Evolutionary conservation across 192 early-diverging fungal genomes (phyloP), one percentile per base, ranked within the genome.

Genomic region (Allomyces javanicus): DNA sequence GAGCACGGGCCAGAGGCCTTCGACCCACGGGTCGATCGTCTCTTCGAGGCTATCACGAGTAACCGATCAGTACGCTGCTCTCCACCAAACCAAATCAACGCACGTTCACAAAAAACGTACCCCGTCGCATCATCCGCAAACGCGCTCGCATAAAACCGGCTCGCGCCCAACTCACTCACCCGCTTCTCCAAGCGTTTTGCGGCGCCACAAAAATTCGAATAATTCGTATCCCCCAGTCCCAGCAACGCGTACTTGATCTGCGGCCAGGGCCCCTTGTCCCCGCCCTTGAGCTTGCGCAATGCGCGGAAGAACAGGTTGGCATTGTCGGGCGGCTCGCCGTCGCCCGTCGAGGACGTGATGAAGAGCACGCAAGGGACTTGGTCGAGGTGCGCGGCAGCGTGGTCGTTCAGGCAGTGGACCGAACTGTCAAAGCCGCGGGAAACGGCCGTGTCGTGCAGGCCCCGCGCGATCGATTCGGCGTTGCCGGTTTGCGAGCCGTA

Each of bases 321-420:
- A 77, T 97, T 97, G 73, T 97, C 94, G 9, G 94, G 94, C 55
- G 91, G 88, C 72, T 97, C 94, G 40, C 94, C 94, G 71, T 97
- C 94, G 10, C 94, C 94, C 0, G 94, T 97, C 9, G 90, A 95
- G 0, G 92, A 93, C 23, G 87, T 79, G 0, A 97, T 86, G 71
- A 94, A 81, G 64, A 97, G 82, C 6, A 62, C 25, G 24, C 10
- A 17, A 7, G 24, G 69, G 9, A 11, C 25, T 17, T 62, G 61
- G 19, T 67, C 22, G 40, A 58, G 22, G 21, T 25, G 12, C 19
- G 70, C 69, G 21, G 78, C 66, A 4, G 82, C 82, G 75, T 83
- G 79, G 70, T 92, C 88, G 69, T 96, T 84, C 61, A 91, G 76
- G 0, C 83, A 79, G 64, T 77, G 76, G 73, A 80, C 85, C 19